Evolutionary conservation across 169 alveolate genomes (phyloP).

Genomic region (Plasmodium billcollinsi): DNA sequence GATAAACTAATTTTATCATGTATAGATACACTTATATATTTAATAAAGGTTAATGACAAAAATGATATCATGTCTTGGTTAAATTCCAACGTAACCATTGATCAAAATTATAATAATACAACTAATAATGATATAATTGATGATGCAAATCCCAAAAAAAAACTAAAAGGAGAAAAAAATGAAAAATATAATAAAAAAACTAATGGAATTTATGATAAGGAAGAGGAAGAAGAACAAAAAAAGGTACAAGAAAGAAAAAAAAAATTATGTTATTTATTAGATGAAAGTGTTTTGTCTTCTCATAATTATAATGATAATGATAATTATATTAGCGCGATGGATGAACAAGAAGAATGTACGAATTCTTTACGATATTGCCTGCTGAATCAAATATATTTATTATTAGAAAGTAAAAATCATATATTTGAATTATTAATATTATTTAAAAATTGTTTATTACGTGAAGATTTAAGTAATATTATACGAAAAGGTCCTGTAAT

Average conservation of each 20-base stretch:
- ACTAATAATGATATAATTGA: not conserved
- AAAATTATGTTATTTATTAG: slow-evolving; percentile 32
- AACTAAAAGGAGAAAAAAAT: not conserved
- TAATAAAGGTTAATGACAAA: slow-evolving; percentile 43
- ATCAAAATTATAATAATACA: not conserved
- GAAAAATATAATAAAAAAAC: not conserved
- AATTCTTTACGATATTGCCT: slow-evolving; percentile 59
- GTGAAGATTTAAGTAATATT: slow-evolving; percentile 58
- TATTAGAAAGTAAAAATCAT: slow-evolving; percentile 67
- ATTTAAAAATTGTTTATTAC: slow-evolving; percentile 55
- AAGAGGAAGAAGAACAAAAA: not conserved
- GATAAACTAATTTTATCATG: slow-evolving; percentile 61
- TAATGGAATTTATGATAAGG: not conserved
- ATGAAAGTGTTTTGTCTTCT: slow-evolving; percentile 31
- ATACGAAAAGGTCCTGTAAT: slow-evolving; percentile 15
- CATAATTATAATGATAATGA: slow-evolving; percentile 1
- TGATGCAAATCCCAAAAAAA: not conserved
- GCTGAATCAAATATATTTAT: slow-evolving; percentile 47
- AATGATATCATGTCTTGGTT: slow-evolving; percentile 62
- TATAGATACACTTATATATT: slow-evolving; percentile 40
- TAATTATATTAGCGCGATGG: not conserved
- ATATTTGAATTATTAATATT: slow-evolving; percentile 46
- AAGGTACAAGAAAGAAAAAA: slow-evolving; percentile 1
- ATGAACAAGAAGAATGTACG: slow-evolving; percentile 24
- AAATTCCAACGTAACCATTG: slow-evolving; percentile 28